Percentiles rank a stretch among this genome's conserved stretches.
Evolutionary conservation across 2,329 filamentous ascomycete genomes (phyloP).

Genomic region (Fusarium lyarnte): DNA sequence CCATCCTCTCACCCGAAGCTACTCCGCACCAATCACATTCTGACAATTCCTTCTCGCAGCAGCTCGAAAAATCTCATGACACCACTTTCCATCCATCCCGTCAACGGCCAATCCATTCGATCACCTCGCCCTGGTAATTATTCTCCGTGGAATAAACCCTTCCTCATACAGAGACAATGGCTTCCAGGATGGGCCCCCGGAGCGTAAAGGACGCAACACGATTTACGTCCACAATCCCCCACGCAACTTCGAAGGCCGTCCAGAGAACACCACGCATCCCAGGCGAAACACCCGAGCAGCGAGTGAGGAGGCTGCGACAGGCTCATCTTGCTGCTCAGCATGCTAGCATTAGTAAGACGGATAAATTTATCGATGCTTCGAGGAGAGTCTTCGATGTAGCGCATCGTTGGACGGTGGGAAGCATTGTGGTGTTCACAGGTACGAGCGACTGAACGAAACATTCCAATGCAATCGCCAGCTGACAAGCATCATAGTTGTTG

Average conservation of each 20-base stretch:
- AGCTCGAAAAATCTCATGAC: slow-evolving; percentile 52
- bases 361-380: slow-evolving; percentile 59
- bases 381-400: slow-evolving; percentile 64
- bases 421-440: slow-evolving; percentile 67
- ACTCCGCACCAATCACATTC: slow-evolving; percentile 49
- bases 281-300: slow-evolving; percentile 73
- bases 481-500: slow-evolving; percentile 55
- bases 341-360: slow-evolving; percentile 63
- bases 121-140: neutral
- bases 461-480: neutral
- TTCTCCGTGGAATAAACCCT: neutral
- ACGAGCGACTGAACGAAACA: slow-evolving; percentile 33
- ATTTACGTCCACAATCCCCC: slow-evolving; percentile 64
- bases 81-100: slow-evolving; percentile 43
- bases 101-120: slow-evolving; percentile 14
- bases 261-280: slow-evolving; percentile 46
- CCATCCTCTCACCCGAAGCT: slow-evolving; percentile 47
- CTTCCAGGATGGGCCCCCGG: slow-evolving; percentile 63
- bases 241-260: slow-evolving; percentile 71
- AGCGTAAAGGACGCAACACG: slow-evolving; percentile 83
- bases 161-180: slow-evolving; percentile 47
- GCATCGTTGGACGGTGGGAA: slow-evolving; percentile 64
- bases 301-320: slow-evolving; percentile 73
- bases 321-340: slow-evolving; percentile 73
- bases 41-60: slow-evolving; percentile 42